A percentile compares a stretch with the other conserved stretches of the same genome.
phyloP scores from a whole-genome alignment of 371 early-diverging fungal genomes.

The Rhizomucor miehei region DNA sequence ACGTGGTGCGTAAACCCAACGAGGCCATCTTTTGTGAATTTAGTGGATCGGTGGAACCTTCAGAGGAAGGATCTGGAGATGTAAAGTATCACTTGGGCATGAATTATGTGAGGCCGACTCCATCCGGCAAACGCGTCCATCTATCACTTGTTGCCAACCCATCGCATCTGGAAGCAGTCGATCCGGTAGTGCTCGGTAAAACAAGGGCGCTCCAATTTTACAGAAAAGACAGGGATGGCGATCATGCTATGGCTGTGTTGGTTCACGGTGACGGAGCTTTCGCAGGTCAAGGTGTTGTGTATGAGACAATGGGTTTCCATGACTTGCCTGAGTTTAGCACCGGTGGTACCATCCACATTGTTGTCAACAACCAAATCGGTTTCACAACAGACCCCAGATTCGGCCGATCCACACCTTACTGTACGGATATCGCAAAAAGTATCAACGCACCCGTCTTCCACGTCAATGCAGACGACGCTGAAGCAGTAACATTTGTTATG shows the following conservation, averaged over 20 bases:
- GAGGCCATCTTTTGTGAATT: conserved; percentile 98
- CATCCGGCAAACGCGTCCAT: conserved; percentile 93
- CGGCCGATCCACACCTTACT: conserved; percentile 94
- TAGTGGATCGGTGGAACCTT: conserved; percentile 71
- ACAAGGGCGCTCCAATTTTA: conserved; percentile 93
- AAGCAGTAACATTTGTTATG: conserved; percentile 93
- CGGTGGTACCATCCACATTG: conserved; percentile 96
- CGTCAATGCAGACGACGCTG: conserved; percentile 96
- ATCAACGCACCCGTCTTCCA: conserved; percentile 96
- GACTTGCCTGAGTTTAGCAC: conserved; percentile 93
- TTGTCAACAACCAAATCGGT: conserved; percentile 98
- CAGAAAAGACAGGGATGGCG: conserved; percentile 77
- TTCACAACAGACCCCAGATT: conserved; percentile 97
- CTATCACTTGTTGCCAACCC: conserved; percentile 97
- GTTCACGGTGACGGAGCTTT: conserved; percentile 98
- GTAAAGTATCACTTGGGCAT: conserved; percentile 98
- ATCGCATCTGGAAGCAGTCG: conserved; percentile 97
- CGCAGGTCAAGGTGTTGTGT: conserved; percentile 96
- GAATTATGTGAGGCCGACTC: conserved; percentile 95
- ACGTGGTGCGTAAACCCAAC: conserved; percentile 96
- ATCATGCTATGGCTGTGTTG: conserved; percentile 86
- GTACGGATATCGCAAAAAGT: conserved; percentile 96
- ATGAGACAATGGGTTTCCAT: conserved; percentile 94
- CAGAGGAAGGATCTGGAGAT: conserved; percentile 95
- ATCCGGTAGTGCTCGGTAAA: conserved; percentile 97